These are phyloP conservation scores for Prototheca wickerhamii DNA, from an alignment of 163 green algal species.

Conservation along the genomic window DNA sequence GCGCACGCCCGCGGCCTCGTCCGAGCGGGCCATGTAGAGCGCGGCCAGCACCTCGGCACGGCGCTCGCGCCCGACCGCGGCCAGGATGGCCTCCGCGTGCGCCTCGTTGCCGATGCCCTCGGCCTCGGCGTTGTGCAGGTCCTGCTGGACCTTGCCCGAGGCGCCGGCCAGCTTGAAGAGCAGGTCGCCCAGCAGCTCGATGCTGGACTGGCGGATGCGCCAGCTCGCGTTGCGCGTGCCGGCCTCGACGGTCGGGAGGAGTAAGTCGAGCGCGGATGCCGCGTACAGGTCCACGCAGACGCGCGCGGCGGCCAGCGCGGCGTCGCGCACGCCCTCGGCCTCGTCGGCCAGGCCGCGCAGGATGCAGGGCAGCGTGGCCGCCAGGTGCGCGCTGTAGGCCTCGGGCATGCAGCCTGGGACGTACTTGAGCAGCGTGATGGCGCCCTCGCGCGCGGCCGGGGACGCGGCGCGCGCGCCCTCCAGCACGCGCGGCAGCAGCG, in stretches of 20 bases:
- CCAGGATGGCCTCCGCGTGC: slow-evolving; percentile 71
- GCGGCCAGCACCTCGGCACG: slow-evolving; percentile 54
- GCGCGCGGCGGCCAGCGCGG: slow-evolving; percentile 67
- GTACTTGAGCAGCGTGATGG: slow-evolving; percentile 85
- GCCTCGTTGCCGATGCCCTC: slow-evolving; percentile 73
- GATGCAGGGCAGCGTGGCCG: slow-evolving; percentile 67
- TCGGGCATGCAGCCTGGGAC: slow-evolving; percentile 69
- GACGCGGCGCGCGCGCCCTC: slow-evolving; percentile 41
- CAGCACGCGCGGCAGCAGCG: slow-evolving; percentile 79
- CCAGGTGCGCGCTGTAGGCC: slow-evolving; percentile 56
- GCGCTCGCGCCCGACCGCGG: slow-evolving; percentile 47
- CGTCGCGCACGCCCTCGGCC: slow-evolving; percentile 84
- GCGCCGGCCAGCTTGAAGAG: slow-evolving; percentile 94
- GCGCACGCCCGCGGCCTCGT: slow-evolving; percentile 81
- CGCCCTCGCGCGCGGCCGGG: slow-evolving; percentile 76
- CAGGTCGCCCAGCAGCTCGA: slow-evolving; percentile 92
- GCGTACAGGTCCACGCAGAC: slow-evolving; percentile 78
- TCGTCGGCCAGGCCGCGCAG: slow-evolving; percentile 90
- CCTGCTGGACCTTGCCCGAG: slow-evolving; percentile 72
- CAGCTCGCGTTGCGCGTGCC: slow-evolving; percentile 80
- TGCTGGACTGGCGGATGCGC: slow-evolving; percentile 87
- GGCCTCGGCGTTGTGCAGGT: slow-evolving; percentile 79
- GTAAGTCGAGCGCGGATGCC: slow-evolving; percentile 54
- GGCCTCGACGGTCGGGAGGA: slow-evolving; percentile 91
- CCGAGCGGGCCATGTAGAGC: slow-evolving; percentile 58